phyloP scores from a whole-genome alignment of 371 early-diverging fungal genomes.

The Rhizomucor pusillus region DNA sequence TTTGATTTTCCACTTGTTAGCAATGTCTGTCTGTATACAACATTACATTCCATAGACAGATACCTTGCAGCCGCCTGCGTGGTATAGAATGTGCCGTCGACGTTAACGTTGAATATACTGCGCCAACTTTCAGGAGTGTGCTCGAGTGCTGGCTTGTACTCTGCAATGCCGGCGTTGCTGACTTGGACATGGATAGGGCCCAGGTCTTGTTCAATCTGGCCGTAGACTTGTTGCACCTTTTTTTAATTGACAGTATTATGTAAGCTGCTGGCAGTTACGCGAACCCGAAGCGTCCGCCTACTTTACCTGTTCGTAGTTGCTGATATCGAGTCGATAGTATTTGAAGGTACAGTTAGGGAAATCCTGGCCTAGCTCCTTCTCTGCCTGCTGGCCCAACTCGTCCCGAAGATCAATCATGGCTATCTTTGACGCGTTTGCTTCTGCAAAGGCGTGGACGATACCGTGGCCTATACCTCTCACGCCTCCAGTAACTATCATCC shows the following conservation, averaged over 20 bases:
- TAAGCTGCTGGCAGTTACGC: not conserved
- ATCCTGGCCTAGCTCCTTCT: conserved; percentile 5
- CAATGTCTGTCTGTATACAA: too few species aligned
- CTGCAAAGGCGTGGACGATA: conserved; percentile 23
- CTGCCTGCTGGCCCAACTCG: conserved; percentile 14
- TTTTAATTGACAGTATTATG: not conserved
- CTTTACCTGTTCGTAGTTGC: conserved; percentile 18
- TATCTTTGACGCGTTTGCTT: conserved; percentile 16
- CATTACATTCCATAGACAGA: too few species aligned
- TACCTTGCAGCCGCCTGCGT: conserved; percentile 31
- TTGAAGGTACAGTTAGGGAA: conserved; percentile 16
- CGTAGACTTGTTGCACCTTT: conserved; percentile 21
- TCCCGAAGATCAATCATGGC: conserved; percentile 25
- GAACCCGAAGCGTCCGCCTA: not conserved
- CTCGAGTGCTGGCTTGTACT: conserved; percentile 19
- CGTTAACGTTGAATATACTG: conserved; percentile 24
- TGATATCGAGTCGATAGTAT: conserved; percentile 25
- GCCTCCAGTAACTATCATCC: conserved; percentile 24
- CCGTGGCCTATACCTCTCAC: conserved; percentile 28
- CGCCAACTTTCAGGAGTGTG: conserved; percentile 24
- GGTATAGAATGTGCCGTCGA: conserved; percentile 28
- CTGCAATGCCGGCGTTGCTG: conserved; percentile 25
- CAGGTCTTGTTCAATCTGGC: conserved; percentile 14
- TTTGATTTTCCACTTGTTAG: too few species aligned
- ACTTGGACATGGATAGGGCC: conserved; percentile 28